These are phyloP conservation scores for Stevia rebaudiana DNA, from an alignment of 140 eudicot genomes.

Conservation along the genomic window DNA sequence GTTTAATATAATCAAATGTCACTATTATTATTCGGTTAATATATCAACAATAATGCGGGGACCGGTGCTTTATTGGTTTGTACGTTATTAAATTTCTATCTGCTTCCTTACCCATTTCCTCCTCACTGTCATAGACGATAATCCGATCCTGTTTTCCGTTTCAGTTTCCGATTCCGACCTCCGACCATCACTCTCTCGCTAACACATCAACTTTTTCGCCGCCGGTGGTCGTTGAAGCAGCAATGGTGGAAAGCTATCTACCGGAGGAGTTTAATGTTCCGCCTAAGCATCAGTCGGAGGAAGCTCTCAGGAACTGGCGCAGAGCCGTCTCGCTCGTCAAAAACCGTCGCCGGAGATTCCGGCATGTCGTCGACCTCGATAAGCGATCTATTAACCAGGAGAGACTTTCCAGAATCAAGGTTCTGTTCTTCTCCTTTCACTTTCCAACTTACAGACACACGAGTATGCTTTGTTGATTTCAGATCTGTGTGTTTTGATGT, in stretches of 20 bases:
- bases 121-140: no score
- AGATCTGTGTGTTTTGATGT: slow-evolving; percentile 1
- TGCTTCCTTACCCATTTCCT: not conserved
- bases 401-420: slow-evolving; percentile 30
- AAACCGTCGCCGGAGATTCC: slow-evolving; percentile 64
- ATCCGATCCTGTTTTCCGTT: not conserved
- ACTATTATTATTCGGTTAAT: no score
- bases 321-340: slow-evolving; percentile 49
- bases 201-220: not conserved
- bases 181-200: not conserved
- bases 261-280: slow-evolving; percentile 50
- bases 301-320: slow-evolving; percentile 53
- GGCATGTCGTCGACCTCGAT: slow-evolving; percentile 56
- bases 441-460: not conserved
- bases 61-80: no score
- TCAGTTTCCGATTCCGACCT: not conserved
- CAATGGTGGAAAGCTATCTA: not conserved
- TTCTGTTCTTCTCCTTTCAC: not conserved
- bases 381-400: slow-evolving; percentile 37
- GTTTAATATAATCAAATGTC: no score
- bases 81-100: no score
- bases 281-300: slow-evolving; percentile 44
- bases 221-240: not conserved
- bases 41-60: no score
- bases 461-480: not conserved